Conservation (phyloP, 2,329 filamentous ascomycete species). For the Alternaria dauci region DNA sequence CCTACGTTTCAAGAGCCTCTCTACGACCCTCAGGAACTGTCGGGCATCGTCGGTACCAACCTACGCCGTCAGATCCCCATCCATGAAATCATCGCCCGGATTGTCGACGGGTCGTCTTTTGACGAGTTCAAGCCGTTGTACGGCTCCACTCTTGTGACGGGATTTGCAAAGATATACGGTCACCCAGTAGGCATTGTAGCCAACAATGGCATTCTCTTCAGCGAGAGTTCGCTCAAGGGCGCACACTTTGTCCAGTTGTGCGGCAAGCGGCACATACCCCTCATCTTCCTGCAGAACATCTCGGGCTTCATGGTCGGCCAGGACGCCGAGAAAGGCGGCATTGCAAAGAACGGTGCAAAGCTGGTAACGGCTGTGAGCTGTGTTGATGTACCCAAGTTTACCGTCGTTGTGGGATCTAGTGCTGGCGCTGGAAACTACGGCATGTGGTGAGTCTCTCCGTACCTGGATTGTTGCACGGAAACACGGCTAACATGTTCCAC, state of each 20-base stretch:
- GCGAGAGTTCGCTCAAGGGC: constrained; percentile 86
- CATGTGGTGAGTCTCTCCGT: constrained; percentile 73
- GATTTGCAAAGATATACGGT: constrained; percentile 89
- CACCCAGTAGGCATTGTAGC: constrained; percentile 92
- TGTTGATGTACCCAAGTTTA: constrained; percentile 95
- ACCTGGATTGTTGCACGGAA: not conserved
- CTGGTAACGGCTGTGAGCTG: constrained; percentile 94
- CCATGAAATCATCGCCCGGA: constrained; percentile 88
- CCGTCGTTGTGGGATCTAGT: constrained; percentile 91
- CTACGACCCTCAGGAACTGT: constrained; percentile 79
- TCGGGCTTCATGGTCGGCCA: constrained; percentile 97
- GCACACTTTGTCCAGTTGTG: constrained; percentile 98
- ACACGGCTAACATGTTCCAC: not conserved
- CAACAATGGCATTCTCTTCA: constrained; percentile 96
- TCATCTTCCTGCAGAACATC: constrained; percentile 97
- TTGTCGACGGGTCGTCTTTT: constrained; percentile 90
- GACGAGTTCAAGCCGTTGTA: constrained; percentile 95
- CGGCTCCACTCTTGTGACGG: constrained; percentile 84
- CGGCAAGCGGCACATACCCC: constrained; percentile 84
- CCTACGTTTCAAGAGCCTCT: constrained; percentile 74
- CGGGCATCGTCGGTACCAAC: constrained; percentile 90
- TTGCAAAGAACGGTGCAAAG: constrained; percentile 97
- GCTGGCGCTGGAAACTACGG: constrained; percentile 97
- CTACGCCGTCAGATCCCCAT: constrained; percentile 85
- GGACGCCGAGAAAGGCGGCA: constrained; percentile 91